Evolutionary conservation across 352 stramenopile genomes (phyloP).

Genomic region (Pythium rishiriense): DNA sequence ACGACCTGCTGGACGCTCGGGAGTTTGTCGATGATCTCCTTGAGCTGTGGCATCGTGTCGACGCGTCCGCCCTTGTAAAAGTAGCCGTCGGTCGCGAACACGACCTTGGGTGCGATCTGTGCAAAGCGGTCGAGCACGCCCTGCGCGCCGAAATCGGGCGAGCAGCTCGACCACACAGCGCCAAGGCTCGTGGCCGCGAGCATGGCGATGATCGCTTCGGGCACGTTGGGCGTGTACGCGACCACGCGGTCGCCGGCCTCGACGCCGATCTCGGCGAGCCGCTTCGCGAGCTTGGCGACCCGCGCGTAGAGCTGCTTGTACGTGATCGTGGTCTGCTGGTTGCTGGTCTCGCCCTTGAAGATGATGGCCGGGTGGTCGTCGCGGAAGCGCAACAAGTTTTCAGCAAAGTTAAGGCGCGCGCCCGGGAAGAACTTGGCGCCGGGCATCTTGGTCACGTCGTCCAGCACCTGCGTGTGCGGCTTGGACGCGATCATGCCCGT

Average conservation of each 20-base stretch:
- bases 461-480: slow-evolving; percentile 55
- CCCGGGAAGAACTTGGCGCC: slow-evolving; percentile 72
- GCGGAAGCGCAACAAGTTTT: slow-evolving; percentile 74
- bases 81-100: slow-evolving; percentile 75
- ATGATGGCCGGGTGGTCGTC: slow-evolving; percentile 73
- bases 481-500: slow-evolving; percentile 59
- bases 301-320: slow-evolving; percentile 68
- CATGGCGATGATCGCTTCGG: slow-evolving; percentile 75
- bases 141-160: slow-evolving; percentile 83
- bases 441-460: slow-evolving; percentile 67
- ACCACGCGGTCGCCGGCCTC: slow-evolving; percentile 59
- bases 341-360: slow-evolving; percentile 75
- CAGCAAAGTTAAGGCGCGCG: slow-evolving; percentile 69
- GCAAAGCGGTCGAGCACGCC: slow-evolving; percentile 82
- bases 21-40: slow-evolving; percentile 61
- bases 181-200: slow-evolving; percentile 69
- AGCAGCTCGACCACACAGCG: slow-evolving; percentile 80
- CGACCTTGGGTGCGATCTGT: slow-evolving; percentile 79
- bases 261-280: slow-evolving; percentile 49
- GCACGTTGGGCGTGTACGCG: slow-evolving; percentile 69
- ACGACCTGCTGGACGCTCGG: slow-evolving; percentile 66
- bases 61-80: slow-evolving; percentile 80
- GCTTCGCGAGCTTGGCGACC: slow-evolving; percentile 47
- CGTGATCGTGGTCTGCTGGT: slow-evolving; percentile 49
- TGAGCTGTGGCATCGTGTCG: slow-evolving; percentile 58